Base-by-base conservation (phyloP, 352 stramenopile species). In the Phytophthora sp. region DNA sequence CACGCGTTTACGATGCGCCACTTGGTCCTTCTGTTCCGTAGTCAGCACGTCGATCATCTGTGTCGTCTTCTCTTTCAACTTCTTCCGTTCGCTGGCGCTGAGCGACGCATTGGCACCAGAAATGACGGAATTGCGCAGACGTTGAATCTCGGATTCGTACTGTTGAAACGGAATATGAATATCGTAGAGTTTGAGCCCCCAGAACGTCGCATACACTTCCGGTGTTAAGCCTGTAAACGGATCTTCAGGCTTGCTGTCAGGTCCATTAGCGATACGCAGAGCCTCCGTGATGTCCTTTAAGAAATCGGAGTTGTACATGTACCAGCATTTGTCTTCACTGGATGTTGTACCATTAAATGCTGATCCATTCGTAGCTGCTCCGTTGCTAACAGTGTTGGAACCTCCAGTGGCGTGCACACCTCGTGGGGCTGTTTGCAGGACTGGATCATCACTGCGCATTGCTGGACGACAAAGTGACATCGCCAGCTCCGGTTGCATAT, bases 1-100 rank as follows among this genome's bases (percentile, higher is more conserved):
- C 12, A 96, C 84, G n/a, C 79, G 82, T 65, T 94, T 94, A 27
- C 88, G 86, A 60, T 96, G 86, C 4, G 82, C 74, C 18, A 96
- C 86, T 50, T 96, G 88, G 42, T 93, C 86, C 36, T 94, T 94
- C 61, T 94, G 86, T 50, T 96, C 88, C n/a, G 76, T 91, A 3
- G 84, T 83, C 9, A 95, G 68, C 49, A 90, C 86, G 64, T 95
- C 87, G 38, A 95, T 94, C 65, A 86, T 83, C 50, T 88, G 77
- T 26, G 74, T 83, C 2, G 79, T 84, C 62, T 91, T 90, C 42
- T 95, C 86, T 52, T 93, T 94, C 30, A 88, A 47, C 29, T 92
- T 93, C 63, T 95, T 95, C 31, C 82, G 75, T 33, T 95, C 85
- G n/a, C 51, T 88, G 15, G 46, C 69, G 11, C 69, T 88, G 20